Conservation (phyloP, 2,329 filamentous ascomycete genomes). For the Fusarium xyrophilum region DNA sequence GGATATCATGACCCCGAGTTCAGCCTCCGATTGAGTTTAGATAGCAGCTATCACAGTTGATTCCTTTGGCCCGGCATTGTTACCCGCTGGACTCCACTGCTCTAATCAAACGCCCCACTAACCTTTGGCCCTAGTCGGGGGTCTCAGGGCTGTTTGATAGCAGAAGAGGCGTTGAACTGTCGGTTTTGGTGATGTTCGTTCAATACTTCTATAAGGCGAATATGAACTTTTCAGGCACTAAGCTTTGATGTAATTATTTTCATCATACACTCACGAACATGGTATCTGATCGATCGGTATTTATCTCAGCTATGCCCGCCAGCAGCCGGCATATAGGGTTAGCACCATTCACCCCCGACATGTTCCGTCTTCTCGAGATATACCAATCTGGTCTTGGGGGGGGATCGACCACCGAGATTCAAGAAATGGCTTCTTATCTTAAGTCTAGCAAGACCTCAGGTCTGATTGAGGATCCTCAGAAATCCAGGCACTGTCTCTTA, state of each 20-base stretch:
- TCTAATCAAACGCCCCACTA: background rate
- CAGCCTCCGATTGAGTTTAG: fast-evolving
- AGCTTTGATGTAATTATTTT: fast-evolving
- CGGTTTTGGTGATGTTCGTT: too few relatives aligned
- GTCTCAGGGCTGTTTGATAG: too few relatives aligned
- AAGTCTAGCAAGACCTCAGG: fast-evolving
- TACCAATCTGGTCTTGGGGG: background rate
- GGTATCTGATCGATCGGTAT: background rate
- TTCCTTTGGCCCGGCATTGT: background rate
- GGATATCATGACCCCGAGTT: fast-evolving
- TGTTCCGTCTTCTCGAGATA: background rate
- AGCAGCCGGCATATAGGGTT: background rate
- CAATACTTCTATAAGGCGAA: too few relatives aligned
- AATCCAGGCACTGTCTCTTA: too few relatives aligned
- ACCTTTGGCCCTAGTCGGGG: too few relatives aligned
- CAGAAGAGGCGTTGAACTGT: too few relatives aligned
- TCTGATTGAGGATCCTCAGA: too few relatives aligned
- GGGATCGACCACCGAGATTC: background rate
- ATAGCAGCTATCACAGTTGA: background rate
- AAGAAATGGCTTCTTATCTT: background rate
- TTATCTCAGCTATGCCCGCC: too few relatives aligned
- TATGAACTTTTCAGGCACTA: background rate
- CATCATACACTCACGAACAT: too few relatives aligned
- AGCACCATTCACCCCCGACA: background rate
- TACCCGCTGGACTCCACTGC: background rate